Base-by-base conservation (phyloP, 345 rosid species). In the Balakata baccata region DNA sequence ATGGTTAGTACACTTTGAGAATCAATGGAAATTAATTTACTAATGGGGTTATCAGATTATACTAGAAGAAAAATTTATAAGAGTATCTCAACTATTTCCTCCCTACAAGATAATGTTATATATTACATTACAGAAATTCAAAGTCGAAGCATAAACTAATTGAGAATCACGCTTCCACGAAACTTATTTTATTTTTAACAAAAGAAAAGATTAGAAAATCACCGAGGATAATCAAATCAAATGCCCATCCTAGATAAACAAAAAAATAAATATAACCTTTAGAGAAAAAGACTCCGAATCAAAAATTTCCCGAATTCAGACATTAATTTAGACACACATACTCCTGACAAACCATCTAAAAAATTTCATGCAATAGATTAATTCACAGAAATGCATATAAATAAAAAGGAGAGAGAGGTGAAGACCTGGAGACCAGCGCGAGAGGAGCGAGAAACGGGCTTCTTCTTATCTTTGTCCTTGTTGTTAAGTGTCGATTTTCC, bases 361-460 rank as follows among this genome's bases (percentile, higher is more conserved):
- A 43, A 56, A 56, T 18, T 56, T 22, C 29, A 56, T 0, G 11
- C 1, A 23, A 11, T 18, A 12, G 5, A 17, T 52, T 18, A 52
- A 57, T 11, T 63, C 16, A 60, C 25, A 5, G 16, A 43, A 23
- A 60, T 2, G 18, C 6, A 47, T 43, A 43, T 43, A 43, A 43
- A 43, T 43, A 43, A 5, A 43, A 43, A 8, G 9, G 46, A 46
- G 43, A 67, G 13, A 37, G 18, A 17, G 68, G 23, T 20, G 43
- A 20, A 16, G 39, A 79, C 81, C 81, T 79, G 81, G 25, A 79
- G 81, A 59, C 81, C 81, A 64, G 81, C 81, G 45, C 81, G 81
- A 38, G 81, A 79, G 38, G 81, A 79, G 67, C 81, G 81, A 53
- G 81, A 79, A 58, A 65, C 61, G 17, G 81, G 81, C 50, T 79